A percentile compares a stretch with the other conserved stretches of the same genome.
phyloP scores from a whole-genome alignment of 768 basidiomycete genomes.

The Leucosporidium creatinivorum region DNA sequence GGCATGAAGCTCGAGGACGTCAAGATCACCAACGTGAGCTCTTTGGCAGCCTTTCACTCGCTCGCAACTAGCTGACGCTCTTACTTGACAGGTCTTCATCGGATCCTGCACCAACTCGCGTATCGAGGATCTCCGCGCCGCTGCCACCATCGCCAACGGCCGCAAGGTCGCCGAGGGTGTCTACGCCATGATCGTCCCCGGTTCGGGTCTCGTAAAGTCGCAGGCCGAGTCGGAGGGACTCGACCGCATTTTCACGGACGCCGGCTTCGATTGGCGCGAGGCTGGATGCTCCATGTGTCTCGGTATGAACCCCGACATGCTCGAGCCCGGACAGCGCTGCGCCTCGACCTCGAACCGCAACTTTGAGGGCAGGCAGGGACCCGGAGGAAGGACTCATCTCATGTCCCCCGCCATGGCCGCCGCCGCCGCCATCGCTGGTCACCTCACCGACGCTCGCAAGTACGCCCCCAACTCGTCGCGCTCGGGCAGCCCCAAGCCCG shows the following conservation, averaged over 20 bases:
- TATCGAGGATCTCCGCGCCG: conserved; percentile 84
- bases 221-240: conserved; percentile 86
- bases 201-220: conserved; percentile 80
- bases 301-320: conserved; percentile 90
- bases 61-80: neutral
- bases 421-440: conserved; percentile 78
- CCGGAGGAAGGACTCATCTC: conserved; percentile 81
- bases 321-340: conserved; percentile 70
- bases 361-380: conserved; percentile 81
- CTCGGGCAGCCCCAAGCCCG: conserved; percentile 14
- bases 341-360: conserved; percentile 90
- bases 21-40: conserved; percentile 58
- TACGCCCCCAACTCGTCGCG: conserved; percentile 47
- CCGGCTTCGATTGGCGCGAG: conserved; percentile 91
- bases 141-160: conserved; percentile 64
- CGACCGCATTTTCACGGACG: conserved; percentile 75
- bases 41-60: neutral
- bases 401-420: conserved; percentile 89
- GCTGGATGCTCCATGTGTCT: conserved; percentile 95
- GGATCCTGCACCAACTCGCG: conserved; percentile 93
- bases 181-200: conserved; percentile 84
- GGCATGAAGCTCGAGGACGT: conserved; percentile 74
- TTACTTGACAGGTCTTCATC: conserved; percentile 56
- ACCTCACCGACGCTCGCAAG: conserved; percentile 75
- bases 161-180: conserved; percentile 67